Evolutionary conservation across 768 basidiomycete species (phyloP).

Genomic region (Mrakia frigida): DNA sequence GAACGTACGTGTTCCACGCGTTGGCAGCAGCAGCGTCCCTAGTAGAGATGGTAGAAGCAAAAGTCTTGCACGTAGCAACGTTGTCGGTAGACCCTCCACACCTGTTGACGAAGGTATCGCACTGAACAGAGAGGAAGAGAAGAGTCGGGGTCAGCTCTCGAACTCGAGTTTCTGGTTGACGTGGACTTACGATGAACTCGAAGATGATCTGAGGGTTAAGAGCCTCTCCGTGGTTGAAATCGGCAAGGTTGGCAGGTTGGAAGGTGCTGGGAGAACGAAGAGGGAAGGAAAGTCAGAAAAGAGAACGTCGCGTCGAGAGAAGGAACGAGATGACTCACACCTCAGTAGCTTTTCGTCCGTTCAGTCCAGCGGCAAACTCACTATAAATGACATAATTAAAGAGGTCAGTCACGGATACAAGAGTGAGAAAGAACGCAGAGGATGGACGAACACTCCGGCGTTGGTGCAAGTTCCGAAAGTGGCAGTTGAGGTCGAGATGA

Average conservation of each 20-base stretch:
- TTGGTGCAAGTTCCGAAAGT: background rate
- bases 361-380: too few relatives aligned
- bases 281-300: background rate
- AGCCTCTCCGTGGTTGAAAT: background rate
- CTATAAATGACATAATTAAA: too few relatives aligned
- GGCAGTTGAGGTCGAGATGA: background rate
- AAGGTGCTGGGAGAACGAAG: background rate
- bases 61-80: background rate
- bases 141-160: background rate
- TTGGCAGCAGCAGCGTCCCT: slow-evolving; percentile 3
- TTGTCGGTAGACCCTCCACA: background rate
- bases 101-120: background rate
- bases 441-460: slow-evolving; percentile 27
- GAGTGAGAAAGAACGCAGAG: too few relatives aligned
- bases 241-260: background rate
- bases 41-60: slow-evolving; percentile 1
- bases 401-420: too few relatives aligned
- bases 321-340: too few relatives aligned
- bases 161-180: too few relatives aligned
- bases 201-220: background rate
- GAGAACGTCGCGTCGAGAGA: too few relatives aligned
- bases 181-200: background rate
- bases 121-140: background rate
- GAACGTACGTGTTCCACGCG: background rate
- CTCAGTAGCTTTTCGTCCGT: too few relatives aligned